These are phyloP conservation scores for Pisolithus albus DNA, from an alignment of 768 basidiomycete genomes.

Conservation along the genomic window DNA sequence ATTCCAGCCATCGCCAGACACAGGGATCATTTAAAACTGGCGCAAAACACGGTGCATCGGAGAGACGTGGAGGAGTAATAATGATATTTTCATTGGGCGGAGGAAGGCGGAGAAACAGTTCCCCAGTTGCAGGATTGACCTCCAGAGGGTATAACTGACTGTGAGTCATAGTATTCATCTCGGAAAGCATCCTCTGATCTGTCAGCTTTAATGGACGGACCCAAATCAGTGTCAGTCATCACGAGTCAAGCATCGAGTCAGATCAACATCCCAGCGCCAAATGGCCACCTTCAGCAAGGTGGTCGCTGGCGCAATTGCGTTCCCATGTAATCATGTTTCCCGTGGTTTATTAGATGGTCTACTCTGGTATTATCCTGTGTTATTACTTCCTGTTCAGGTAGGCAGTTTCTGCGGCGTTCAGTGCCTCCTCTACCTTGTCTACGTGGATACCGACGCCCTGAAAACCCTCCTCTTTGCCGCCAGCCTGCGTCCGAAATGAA, in stretches of 20 bases:
- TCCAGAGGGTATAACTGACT: slow-evolving; percentile 34
- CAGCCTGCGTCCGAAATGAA: slow-evolving; percentile 49
- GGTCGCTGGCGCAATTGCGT: not conserved
- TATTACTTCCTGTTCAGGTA: slow-evolving; percentile 20
- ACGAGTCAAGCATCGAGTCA: not conserved
- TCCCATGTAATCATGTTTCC: not conserved
- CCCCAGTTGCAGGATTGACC: slow-evolving; percentile 36
- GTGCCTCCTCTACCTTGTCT: slow-evolving; percentile 58
- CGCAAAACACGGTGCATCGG: slow-evolving; percentile 34
- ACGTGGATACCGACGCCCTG: slow-evolving; percentile 80
- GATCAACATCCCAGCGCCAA: not conserved
- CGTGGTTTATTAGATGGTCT: not conserved
- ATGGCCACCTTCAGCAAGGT: not conserved
- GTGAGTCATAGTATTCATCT: slow-evolving; percentile 7
- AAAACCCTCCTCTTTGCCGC: slow-evolving; percentile 89
- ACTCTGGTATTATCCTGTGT: not conserved
- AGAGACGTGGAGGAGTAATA: slow-evolving; percentile 48
- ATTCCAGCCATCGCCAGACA: slow-evolving; percentile 40
- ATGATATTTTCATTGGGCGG: slow-evolving; percentile 47
- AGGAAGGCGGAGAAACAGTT: slow-evolving; percentile 51
- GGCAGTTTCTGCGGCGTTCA: slow-evolving; percentile 46
- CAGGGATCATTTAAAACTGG: slow-evolving; percentile 43
- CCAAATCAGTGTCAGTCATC: not conserved
- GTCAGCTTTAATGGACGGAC: too few relatives aligned
- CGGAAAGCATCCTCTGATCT: too few relatives aligned